Conservation (phyloP, 2,329 filamentous ascomycete species). For the Aspergillus felis region DNA sequence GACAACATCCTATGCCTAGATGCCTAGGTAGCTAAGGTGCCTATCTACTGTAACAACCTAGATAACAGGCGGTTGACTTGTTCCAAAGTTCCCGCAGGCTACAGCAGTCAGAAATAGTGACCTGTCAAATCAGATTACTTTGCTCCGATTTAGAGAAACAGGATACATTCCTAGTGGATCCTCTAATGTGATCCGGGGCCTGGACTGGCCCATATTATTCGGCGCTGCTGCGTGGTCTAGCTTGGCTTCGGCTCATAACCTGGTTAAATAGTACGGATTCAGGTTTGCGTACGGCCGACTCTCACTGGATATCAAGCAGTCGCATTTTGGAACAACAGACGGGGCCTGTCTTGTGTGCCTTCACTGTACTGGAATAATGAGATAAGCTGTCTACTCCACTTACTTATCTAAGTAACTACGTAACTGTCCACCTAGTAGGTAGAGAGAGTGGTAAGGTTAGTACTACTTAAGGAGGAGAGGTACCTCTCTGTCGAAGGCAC, state of each 20-base stretch:
- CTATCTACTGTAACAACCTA: no score
- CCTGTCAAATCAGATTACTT: slow-evolving; percentile 9
- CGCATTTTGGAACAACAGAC: no score
- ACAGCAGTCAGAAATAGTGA: background rate
- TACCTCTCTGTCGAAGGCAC: no score
- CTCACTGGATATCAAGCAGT: no score
- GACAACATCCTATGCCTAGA: no score
- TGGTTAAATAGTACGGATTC: background rate
- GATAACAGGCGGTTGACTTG: background rate
- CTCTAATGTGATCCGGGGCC: slow-evolving; percentile 12
- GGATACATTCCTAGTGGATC: slow-evolving; percentile 1
- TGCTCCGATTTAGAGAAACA: background rate
- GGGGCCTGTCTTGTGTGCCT: no score
- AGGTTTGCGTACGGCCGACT: background rate
- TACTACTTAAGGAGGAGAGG: no score
- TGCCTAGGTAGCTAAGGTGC: no score
- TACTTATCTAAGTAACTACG: no score
- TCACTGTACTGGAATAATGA: no score
- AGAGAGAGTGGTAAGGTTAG: no score
- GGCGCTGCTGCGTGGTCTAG: slow-evolving; percentile 1
- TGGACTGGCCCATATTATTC: slow-evolving; percentile 13
- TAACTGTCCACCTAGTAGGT: no score
- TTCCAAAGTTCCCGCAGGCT: background rate
- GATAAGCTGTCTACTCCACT: background rate
- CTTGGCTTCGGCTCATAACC: background rate